Evolutionary conservation across 768 basidiomycete genomes (phyloP), one percentile per base, ranked within the genome.

Genomic region (Trametes cinnabarina): DNA sequence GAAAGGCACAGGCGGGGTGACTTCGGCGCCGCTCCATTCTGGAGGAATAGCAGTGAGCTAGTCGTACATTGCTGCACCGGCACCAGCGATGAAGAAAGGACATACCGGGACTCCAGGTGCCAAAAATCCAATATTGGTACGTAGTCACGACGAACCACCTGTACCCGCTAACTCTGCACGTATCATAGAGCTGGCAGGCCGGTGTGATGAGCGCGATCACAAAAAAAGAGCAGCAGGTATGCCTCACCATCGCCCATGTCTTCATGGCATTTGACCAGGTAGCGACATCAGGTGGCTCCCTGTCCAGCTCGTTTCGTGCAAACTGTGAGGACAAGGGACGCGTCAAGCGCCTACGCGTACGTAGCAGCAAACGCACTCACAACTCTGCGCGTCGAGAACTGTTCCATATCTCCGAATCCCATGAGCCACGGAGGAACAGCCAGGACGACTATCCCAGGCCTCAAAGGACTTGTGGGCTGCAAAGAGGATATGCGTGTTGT

Each of bases 71-170:
- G 25, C 5, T 1, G 14, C 1, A n/a, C n/a, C n/a, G n/a, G 41
- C 3, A 20, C 12, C 30, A 7, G 30, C 6, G 22, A 22, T 4
- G 17, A 17, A 3, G 19, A 25, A 2, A 12, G 3, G 25, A 34
- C 55, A 19, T 30, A 61, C 60, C 51, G 20, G 34, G 19, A n/a
- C 60, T 61, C 50, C 50, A 61, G 1, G 55, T 57, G 25, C 60
- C 60, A 30, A 61, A 61, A 9, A 61, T 35, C 60, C 60, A 61
- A 9, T 57, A n/a, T 14, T 43, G 32, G 35, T 61, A 61, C 15
- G 50, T 57, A 1, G 60, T 61, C 12, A 61, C 44, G 17, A 57
- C 55, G 41, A 61, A 61, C 54, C 60, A 57, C 17, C 55, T 32
- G 35, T 51, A 56, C 11, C 41, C 51, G 23, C 44, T 44, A 6